Percentiles rank a stretch among this genome's conserved stretches.
phyloP scores from a whole-genome alignment of 768 basidiomycete species.

The Strobilomyces dryophilus region DNA sequence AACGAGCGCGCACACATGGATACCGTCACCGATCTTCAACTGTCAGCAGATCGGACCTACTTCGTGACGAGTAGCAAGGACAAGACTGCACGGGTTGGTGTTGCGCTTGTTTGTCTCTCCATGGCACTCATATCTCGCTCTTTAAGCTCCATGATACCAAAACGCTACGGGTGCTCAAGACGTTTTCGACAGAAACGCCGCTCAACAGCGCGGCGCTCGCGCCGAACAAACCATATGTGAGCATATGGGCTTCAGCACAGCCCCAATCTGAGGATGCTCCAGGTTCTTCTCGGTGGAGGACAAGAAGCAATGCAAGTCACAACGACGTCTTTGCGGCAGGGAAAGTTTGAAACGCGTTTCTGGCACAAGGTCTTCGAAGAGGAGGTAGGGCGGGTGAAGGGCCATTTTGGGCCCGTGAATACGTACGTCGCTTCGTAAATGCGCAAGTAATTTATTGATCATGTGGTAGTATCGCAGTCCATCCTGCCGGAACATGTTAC shows the following conservation, averaged over 20 bases:
- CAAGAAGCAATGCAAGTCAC: slow-evolving; percentile 98
- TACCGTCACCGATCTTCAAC: slow-evolving; percentile 86
- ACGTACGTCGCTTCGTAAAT: slow-evolving; percentile 56
- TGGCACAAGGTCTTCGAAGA: slow-evolving; percentile 98
- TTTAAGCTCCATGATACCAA: slow-evolving; percentile 82
- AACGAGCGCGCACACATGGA: slow-evolving; percentile 90
- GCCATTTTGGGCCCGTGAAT: slow-evolving; percentile 95
- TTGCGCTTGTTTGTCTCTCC: background rate
- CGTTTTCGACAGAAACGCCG: slow-evolving; percentile 89
- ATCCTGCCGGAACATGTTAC: slow-evolving; percentile 83
- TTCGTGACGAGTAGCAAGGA: slow-evolving; percentile 97
- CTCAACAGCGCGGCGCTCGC: slow-evolving; percentile 91
- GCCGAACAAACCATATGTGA: slow-evolving; percentile 78
- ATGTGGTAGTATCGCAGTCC: slow-evolving; percentile 74
- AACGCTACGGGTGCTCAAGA: slow-evolving; percentile 88
- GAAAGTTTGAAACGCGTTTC: slow-evolving; percentile 97
- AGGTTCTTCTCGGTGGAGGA: slow-evolving; percentile 93
- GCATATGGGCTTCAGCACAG: slow-evolving; percentile 13
- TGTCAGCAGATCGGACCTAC: slow-evolving; percentile 86
- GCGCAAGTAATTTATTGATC: slow-evolving; percentile 2
- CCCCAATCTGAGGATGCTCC: background rate
- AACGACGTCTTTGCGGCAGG: slow-evolving; percentile 88
- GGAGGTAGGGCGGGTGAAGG: slow-evolving; percentile 95
- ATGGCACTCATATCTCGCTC: background rate
- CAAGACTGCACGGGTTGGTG: slow-evolving; percentile 83